Base-by-base conservation (phyloP, 1,284 basidiomycete species). In the Paramarasmius palmivorus region DNA sequence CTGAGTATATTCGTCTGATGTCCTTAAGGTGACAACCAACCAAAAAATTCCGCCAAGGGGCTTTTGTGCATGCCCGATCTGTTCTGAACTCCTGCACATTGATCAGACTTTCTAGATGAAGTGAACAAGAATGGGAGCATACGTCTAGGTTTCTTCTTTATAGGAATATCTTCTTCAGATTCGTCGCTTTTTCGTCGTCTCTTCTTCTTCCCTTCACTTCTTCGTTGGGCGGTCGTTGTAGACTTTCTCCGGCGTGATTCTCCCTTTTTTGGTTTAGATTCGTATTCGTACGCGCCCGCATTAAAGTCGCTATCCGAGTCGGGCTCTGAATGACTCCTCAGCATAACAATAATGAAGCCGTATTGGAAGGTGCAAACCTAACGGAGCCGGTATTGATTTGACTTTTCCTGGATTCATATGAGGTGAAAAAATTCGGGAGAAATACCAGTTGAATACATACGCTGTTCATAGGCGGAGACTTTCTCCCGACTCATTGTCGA, bases 271-370 rank as follows among this genome's bases (percentile, higher is more conserved):
- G 26, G 29, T 12, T 32, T 32, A 32, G 69, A 59, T 49, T 74
- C 67, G 40, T 73, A 70, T 12, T 76, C 54, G 49, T 76, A 78
- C 3, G 61, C 50, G 0, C 79, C 79, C 1, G 77, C 59, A 25
- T 69, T 74, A 53, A 85, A 85, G 53, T 86, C 83, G n/a, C 83
- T 74, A 55, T 85, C 83, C 0, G 76, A 72, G 53, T 82, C 83
- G 59, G 57, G 56, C 49, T 68, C 66, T 68, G 49, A 6, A n/a
- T 4, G 10, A 8, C 4, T n/a, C n/a, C 6, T 32, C 5, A 26
- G 44, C 19, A 23, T 22, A 22, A 12, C n/a, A 15, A 23, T 12
- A 26, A 7, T 46, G 5, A 19, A n/a, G 25, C n/a, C 32, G 12
- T 15, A 10, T 4, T 2, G 12, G 12, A 14, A 46, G 20, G 26